Percentiles rank a stretch among this genome's conserved stretches.
Evolutionary conservation across 441 rosid genomes (phyloP).

Genomic region (Aquilaria agallochum): DNA sequence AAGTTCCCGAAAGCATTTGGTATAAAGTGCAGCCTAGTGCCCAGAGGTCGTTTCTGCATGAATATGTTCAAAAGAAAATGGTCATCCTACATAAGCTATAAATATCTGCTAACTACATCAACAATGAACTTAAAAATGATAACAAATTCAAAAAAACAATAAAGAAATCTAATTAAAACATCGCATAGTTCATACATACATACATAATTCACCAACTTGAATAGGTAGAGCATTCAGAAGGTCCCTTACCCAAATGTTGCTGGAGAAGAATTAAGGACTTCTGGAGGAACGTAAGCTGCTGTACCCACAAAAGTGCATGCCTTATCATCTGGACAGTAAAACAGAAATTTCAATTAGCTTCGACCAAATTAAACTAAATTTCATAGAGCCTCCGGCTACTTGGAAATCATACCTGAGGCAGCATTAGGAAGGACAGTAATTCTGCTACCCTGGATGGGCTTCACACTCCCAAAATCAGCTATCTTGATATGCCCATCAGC

Average conservation of each 20-base stretch:
- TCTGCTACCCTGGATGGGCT: slow-evolving; percentile 96
- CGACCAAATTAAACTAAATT: not conserved
- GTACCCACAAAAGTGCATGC: slow-evolving; percentile 98
- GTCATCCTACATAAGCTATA: slow-evolving; percentile 29
- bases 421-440: slow-evolving; percentile 98
- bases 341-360: slow-evolving; percentile 22
- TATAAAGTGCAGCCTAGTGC: slow-evolving; percentile 99
- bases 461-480: slow-evolving; percentile 99
- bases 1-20: slow-evolving; percentile 99
- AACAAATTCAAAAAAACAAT: not conserved
- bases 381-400: no score
- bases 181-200: not conserved
- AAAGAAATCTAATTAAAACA: not conserved
- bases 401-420: slow-evolving; percentile 55
- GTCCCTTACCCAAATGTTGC: slow-evolving; percentile 84
- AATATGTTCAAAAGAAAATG: slow-evolving; percentile 32
- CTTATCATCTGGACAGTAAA: slow-evolving; percentile 73
- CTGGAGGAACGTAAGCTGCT: slow-evolving; percentile 99
- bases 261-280: slow-evolving; percentile 98
- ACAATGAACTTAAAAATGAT: not conserved
- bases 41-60: slow-evolving; percentile 98
- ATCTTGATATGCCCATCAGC: slow-evolving; percentile 90
- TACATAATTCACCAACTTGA: not conserved
- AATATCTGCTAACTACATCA: not conserved
- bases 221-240: not conserved